phyloP scores from a whole-genome alignment of 352 stramenopile species.

The Pythium sp. region DNA sequence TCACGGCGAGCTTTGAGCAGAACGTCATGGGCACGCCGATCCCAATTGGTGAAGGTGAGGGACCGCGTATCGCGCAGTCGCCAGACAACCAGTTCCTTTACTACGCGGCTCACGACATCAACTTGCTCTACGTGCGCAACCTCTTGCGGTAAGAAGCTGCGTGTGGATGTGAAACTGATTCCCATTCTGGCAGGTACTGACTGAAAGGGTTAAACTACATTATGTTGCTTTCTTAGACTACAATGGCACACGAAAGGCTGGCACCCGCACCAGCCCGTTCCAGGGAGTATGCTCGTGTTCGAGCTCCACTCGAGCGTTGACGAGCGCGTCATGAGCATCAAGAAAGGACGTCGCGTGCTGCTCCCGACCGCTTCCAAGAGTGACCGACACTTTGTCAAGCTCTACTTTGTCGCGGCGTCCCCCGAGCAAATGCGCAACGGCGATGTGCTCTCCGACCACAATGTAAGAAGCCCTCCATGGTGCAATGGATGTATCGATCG shows the following conservation, averaged over 20 bases:
- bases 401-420: slow-evolving; percentile 68
- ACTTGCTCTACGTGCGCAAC: slow-evolving; percentile 74
- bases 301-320: slow-evolving; percentile 51
- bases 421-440: slow-evolving; percentile 69
- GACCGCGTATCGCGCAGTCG: slow-evolving; percentile 47
- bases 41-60: slow-evolving; percentile 39
- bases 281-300: slow-evolving; percentile 75
- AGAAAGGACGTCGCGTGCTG: slow-evolving; percentile 11
- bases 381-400: slow-evolving; percentile 61
- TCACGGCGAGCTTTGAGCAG: slow-evolving; percentile 78
- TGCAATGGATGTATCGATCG: neutral
- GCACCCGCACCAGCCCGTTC: slow-evolving; percentile 68
- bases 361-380: slow-evolving; percentile 4
- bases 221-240: slow-evolving; percentile 27
- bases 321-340: slow-evolving; percentile 21
- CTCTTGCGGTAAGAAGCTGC: slow-evolving; percentile 42
- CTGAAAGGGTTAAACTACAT: neutral
- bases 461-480: slow-evolving; percentile 31
- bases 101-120: slow-evolving; percentile 81
- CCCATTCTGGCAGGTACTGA: neutral
- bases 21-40: slow-evolving; percentile 38
- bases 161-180: neutral
- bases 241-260: slow-evolving; percentile 72
- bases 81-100: slow-evolving; percentile 61
- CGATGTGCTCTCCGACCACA: slow-evolving; percentile 46